A percentile compares a stretch with the other conserved stretches of the same genome.
Conservation (phyloP, 2,329 filamentous ascomycete species). For the Xylariaceae sp. region DNA sequence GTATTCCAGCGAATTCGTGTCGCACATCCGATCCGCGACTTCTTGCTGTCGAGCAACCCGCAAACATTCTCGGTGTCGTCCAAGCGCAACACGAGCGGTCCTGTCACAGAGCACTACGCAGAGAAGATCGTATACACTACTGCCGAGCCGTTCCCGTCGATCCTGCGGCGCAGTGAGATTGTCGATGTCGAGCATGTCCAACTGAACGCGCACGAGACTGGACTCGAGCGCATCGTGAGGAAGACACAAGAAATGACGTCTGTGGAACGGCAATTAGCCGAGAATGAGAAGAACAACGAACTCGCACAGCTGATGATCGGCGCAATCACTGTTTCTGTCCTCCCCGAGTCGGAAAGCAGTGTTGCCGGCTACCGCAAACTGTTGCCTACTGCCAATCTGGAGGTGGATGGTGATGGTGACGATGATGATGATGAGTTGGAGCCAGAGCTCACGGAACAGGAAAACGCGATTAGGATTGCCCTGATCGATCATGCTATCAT, state of each 20-base stretch:
- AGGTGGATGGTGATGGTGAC: conserved; percentile 36
- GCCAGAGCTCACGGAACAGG: conserved; percentile 52
- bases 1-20: conserved; percentile 87
- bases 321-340: conserved; percentile 70
- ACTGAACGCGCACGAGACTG: conserved; percentile 76
- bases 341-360: conserved; percentile 67
- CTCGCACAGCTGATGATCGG: conserved; percentile 66
- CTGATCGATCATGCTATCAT: conserved; percentile 85
- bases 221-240: conserved; percentile 79
- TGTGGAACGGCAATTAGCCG: conserved; percentile 67
- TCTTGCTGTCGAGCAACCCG: conserved; percentile 69
- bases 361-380: conserved; percentile 73
- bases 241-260: conserved; percentile 81
- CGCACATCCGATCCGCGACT: conserved; percentile 77
- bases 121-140: conserved; percentile 84
- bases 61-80: conserved; percentile 72
- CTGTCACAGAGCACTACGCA: conserved; percentile 66
- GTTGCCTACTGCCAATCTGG: conserved; percentile 50
- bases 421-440: conserved; percentile 38
- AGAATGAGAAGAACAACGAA: conserved; percentile 70
- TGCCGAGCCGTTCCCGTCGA: conserved; percentile 83
- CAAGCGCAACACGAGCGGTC: conserved; percentile 62
- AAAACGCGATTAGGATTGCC: conserved; percentile 77
- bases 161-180: conserved; percentile 82
- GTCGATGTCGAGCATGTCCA: conserved; percentile 60